Evolutionary conservation across 1,284 basidiomycete species (phyloP).

Genomic region (Chondrostereum purpureum): DNA sequence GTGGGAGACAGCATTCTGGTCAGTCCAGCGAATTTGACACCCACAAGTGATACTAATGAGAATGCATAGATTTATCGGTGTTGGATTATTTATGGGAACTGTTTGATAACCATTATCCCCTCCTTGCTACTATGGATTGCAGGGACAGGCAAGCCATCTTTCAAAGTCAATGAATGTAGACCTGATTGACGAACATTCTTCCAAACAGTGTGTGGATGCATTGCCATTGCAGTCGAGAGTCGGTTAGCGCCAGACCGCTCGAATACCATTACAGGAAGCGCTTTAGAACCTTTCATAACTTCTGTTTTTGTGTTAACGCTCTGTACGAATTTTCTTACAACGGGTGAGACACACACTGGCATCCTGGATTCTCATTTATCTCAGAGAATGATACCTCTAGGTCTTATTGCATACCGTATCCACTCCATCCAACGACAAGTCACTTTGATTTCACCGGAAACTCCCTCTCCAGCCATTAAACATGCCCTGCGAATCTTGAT

Average conservation of each 20-base stretch:
- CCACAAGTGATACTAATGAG: neutral
- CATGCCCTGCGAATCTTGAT: neutral
- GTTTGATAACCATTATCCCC: constrained; percentile 1
- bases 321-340: constrained; percentile 4
- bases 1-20: constrained; percentile 7
- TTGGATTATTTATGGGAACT: constrained; percentile 6
- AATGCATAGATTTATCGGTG: constrained; percentile 5
- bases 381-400: constrained; percentile 4
- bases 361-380: no score
- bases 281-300: constrained; percentile 4
- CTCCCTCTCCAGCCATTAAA: neutral
- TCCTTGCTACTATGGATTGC: constrained; percentile 2
- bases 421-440: neutral
- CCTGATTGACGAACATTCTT: no score
- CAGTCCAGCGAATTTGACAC: neutral
- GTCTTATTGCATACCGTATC: constrained; percentile 6
- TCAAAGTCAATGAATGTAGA: no score
- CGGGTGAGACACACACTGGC: constrained; percentile 4
- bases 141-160: constrained; percentile 4
- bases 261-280: neutral
- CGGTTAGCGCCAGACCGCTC: neutral
- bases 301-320: constrained; percentile 2
- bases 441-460: neutral
- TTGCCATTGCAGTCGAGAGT: neutral
- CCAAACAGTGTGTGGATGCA: constrained; percentile 6